Evolutionary conservation across 2,329 filamentous ascomycete species (phyloP), one percentile per base, ranked within the genome.

Genomic region (Sclerotinia glacialis): DNA sequence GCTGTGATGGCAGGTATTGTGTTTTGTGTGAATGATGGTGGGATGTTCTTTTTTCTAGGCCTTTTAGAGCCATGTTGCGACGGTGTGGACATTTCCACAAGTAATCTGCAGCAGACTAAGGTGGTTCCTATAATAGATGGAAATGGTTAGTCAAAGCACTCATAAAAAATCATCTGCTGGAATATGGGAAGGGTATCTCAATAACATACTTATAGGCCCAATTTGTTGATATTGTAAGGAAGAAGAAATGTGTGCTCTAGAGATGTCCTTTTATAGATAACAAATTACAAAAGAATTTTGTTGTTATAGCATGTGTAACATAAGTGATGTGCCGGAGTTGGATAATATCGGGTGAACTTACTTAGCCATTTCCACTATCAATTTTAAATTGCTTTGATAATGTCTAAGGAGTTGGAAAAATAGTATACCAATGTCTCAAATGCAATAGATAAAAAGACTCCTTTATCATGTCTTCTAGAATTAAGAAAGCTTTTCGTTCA

Each of bases 131-230:
- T 18, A 7, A 4, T 5, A 49, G 11, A 26, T 49, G 11, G 14
- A 4, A 3, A 26, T 9, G 14, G 18, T 40, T 26, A 40, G 28
- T 37, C 14, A 12, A 21, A 21, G 16, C 21, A 60, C 8, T 2
- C 1, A n/a, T 47, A 37, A 12, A 18, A 0, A 9, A 46, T 16
- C 8, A n/a, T 6, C 1, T 5, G 4, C 11, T 26, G 2, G 3
- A 1, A 9, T 9, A 7, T 18, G 0, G 16, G 21, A 18, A 23
- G 16, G n/a, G 21, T 34, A 3, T 2, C 3, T 47, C 0, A 23
- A 23, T 47, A 2, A 47, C 11, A 47, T 47, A 37, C 28, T 11
- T 47, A 23, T 18, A 2, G 26, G 21, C 18, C 37, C 12, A 37
- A 49, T 3, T 21, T 26, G 12, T 6, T 2, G 7, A 14, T 6